Evolutionary conservation across 805 yeast genomes (phyloP), one percentile per base, ranked within the genome.

Genomic region (Cyberlindnera mississippiensis): DNA sequence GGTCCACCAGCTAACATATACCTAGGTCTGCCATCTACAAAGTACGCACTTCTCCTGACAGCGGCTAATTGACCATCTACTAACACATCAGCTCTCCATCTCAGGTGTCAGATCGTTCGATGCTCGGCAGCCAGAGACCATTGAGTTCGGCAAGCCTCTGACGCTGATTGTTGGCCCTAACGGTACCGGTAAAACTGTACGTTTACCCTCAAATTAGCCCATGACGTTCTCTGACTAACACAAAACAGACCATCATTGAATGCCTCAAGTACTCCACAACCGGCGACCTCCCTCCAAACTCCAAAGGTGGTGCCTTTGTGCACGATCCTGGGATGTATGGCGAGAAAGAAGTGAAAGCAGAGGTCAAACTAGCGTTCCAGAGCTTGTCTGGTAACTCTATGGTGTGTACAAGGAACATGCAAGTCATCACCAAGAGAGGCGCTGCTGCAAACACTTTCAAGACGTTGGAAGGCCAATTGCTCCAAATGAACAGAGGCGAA

Each of bases 141-240:
- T 93, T 45, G 86, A 85, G 56, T 93, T 93, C 64, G 89, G 90
- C 13, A 76, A 77, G 36, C 99, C 99, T 0, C 66, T 93, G 57
- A 93, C 99, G 0, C 70, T 93, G 36, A 91, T 93, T 40, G 96
- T 95, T 22, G 99, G 99, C 0, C 85, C 85, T 38, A 93, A 93
- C 63, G 98, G 99, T 26, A 84, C 96, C 22, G 99, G 99, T 10
- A 91, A 93, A 60, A 93, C 98, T 0, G 68, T 62, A 41, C 28
- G 63, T 57, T 11, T 24, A 24, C 19, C 3, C 15, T n/a, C 12
- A 14, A 14, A 14, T 10, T n/a, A 6, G 17, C 6, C 18, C 18
- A 6, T 7, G 7, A 13, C 4, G 6, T 15, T 10, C 6, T 15
- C 38, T 35, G n/a, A 35, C 38, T 5, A 24, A 6, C 8, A 6